Evolutionary conservation across 306 rosid species (phyloP).

Genomic region (Lotus japonicus): DNA sequence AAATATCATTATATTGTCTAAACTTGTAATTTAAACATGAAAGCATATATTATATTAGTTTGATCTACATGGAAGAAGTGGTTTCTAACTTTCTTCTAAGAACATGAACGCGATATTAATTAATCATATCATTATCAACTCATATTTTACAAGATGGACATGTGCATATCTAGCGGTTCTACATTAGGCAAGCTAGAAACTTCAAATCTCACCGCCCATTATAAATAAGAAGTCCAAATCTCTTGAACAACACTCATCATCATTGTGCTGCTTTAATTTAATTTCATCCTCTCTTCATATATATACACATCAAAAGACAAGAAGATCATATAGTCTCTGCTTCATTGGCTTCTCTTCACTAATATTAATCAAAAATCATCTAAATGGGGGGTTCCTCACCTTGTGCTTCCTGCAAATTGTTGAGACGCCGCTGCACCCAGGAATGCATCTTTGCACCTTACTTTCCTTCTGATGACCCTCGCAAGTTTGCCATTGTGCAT

Average conservation of each 20-base stretch:
- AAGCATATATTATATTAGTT: slow-evolving; percentile 6
- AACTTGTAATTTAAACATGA: slow-evolving; percentile 26
- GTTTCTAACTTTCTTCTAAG: slow-evolving; percentile 13
- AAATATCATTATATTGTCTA: not conserved
- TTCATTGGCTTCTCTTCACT: not conserved
- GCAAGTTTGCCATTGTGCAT: slow-evolving; percentile 77
- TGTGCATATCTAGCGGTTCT: slow-evolving; percentile 41
- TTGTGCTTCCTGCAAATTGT: slow-evolving; percentile 76
- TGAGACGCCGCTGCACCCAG: slow-evolving; percentile 78
- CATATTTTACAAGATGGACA: slow-evolving; percentile 35
- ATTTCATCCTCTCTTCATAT: slow-evolving; percentile 13
- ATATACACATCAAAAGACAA: not conserved
- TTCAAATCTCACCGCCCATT: slow-evolving; percentile 24
- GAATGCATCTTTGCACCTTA: slow-evolving; percentile 78
- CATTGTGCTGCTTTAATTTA: not conserved
- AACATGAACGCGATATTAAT: not conserved
- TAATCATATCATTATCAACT: not conserved
- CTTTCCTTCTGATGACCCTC: slow-evolving; percentile 70
- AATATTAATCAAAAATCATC: not conserved
- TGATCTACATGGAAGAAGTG: not conserved
- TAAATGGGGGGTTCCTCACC: slow-evolving; percentile 65
- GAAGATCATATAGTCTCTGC: not conserved
- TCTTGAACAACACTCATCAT: slow-evolving; percentile 22
- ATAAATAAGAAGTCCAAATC: slow-evolving; percentile 44
- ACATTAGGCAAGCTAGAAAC: slow-evolving; percentile 21